These are phyloP conservation scores for Vigna hirtella DNA, from an alignment of 306 rosid genomes.

Conservation along the genomic window DNA sequence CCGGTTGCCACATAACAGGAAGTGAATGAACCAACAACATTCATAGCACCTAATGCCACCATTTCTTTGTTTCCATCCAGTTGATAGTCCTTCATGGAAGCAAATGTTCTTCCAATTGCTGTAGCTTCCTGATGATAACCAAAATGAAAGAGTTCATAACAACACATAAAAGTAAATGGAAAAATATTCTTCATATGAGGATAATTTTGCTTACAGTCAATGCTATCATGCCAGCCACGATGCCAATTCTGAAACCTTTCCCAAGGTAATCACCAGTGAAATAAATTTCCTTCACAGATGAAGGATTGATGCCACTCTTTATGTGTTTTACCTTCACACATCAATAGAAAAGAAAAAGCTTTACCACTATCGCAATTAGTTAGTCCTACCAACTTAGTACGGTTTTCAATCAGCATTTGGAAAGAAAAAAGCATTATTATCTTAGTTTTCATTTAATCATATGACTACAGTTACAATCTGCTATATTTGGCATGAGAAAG, in stretches of 20 bases:
- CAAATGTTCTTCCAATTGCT: slow-evolving; percentile 99
- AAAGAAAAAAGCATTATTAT: background rate
- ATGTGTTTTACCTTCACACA: slow-evolving; percentile 75
- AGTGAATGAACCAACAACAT: slow-evolving; percentile 90
- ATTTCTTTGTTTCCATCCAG: slow-evolving; percentile 97
- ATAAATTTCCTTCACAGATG: slow-evolving; percentile 76
- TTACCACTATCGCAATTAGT: slow-evolving; percentile 30
- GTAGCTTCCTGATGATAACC: slow-evolving; percentile 86
- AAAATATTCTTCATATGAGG: slow-evolving; percentile 26
- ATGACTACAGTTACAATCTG: slow-evolving; percentile 11
- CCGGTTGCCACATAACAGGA: slow-evolving; percentile 98
- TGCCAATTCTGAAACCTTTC: slow-evolving; percentile 84
- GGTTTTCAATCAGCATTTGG: background rate
- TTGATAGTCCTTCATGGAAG: slow-evolving; percentile 94
- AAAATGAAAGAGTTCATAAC: slow-evolving; percentile 1
- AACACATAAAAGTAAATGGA: slow-evolving; percentile 36
- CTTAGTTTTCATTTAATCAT: slow-evolving; percentile 1
- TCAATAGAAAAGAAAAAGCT: slow-evolving; percentile 30
- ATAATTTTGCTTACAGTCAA: slow-evolving; percentile 71
- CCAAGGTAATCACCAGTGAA: slow-evolving; percentile 74
- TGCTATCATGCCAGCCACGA: slow-evolving; percentile 90
- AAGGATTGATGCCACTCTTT: slow-evolving; percentile 86
- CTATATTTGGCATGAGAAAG: slow-evolving; percentile 20
- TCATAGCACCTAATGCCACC: slow-evolving; percentile 96
- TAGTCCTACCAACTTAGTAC: background rate